Evolutionary conservation across 192 early-diverging fungal species (phyloP).

Genomic region (Phycomyces nitens): DNA sequence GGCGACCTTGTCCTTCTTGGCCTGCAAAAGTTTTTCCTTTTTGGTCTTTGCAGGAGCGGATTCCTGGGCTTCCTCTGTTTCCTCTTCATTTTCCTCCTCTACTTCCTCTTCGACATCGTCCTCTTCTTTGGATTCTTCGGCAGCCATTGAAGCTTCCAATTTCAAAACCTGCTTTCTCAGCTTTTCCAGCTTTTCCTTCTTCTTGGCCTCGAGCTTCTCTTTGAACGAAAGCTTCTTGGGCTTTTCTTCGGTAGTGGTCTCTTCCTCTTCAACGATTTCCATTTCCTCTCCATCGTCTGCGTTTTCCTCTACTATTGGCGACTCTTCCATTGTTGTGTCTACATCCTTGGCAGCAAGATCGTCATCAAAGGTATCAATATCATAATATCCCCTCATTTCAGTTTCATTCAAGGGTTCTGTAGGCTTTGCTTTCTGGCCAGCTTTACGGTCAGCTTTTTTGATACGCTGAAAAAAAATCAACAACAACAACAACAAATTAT

Average conservation of each 20-base stretch:
- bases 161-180: slow-evolving; percentile 10
- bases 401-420: slow-evolving; percentile 44
- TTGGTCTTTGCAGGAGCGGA: slow-evolving; percentile 17
- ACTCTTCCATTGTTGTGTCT: too few relatives aligned
- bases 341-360: slow-evolving; percentile 28
- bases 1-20: slow-evolving; percentile 6
- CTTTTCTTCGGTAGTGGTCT: slow-evolving; percentile 1
- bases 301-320: slow-evolving; percentile 5
- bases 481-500: slow-evolving; percentile 17
- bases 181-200: slow-evolving; percentile 15
- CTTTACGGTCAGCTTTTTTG: slow-evolving; percentile 20
- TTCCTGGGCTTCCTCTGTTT: slow-evolving; percentile 20
- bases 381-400: slow-evolving; percentile 56
- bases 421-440: slow-evolving; percentile 41
- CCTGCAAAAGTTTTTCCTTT: slow-evolving; percentile 22
- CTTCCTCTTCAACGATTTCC: neutral
- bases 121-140: slow-evolving; percentile 66
- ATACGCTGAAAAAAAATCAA: slow-evolving; percentile 9
- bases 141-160: neutral
- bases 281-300: slow-evolving; percentile 7
- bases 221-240: slow-evolving; percentile 3
- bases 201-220: slow-evolving; percentile 13
- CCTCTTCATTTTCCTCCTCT: slow-evolving; percentile 35
- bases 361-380: slow-evolving; percentile 82
- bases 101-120: slow-evolving; percentile 28